Evolutionary conservation across 2,329 filamentous ascomycete genomes (phyloP), one percentile per base, ranked within the genome.

Genomic region (Aspergillus phoenicis): DNA sequence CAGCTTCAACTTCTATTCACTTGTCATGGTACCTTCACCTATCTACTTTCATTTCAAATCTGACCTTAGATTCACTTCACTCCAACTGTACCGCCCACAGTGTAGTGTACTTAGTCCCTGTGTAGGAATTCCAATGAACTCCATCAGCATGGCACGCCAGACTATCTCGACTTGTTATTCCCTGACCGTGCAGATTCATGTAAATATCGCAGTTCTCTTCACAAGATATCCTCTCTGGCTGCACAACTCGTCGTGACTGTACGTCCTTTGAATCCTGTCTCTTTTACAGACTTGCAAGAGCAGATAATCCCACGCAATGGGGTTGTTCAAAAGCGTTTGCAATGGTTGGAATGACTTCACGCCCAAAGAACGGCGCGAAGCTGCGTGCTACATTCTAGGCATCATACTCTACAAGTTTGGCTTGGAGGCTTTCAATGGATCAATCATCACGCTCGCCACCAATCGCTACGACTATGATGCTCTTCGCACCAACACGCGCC

Each of bases 341-440:
- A 39, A 60, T 36, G 58, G 55, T 22, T 65, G 63, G 63, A 54
- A 54, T 36, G 17, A 52, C 20, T 65, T 62, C 48, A 60, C 63
- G 20, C 54, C 59, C 15, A 52, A 38, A n/a, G 63, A 65, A 38
- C 59, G 61, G 41, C 63, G 51, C 26, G 58, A 63, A 26, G 52
- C 63, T 17, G 52, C 41, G 4, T 30, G 63, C 22, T 65, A 65
- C 43, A 65, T 63, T n/a, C 11, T 62, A 11, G 61, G 63, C 4
- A 65, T 65, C 13, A 61, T 62, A 57, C 52, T 65, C 20, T 65
- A 63, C 59, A 63, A 65, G n/a, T 60, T 65, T 17, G 63, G 63
- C 0, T 48, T 65, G 1, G 61, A 63, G 17, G 63, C 63, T 3
- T 65, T 65, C 52, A 65, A 65, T 28, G 63, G 63, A 2, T 63